Evolutionary conservation across 495 filamentous ascomycete genomes (phyloP).

Genomic region (Letharia lupina): DNA sequence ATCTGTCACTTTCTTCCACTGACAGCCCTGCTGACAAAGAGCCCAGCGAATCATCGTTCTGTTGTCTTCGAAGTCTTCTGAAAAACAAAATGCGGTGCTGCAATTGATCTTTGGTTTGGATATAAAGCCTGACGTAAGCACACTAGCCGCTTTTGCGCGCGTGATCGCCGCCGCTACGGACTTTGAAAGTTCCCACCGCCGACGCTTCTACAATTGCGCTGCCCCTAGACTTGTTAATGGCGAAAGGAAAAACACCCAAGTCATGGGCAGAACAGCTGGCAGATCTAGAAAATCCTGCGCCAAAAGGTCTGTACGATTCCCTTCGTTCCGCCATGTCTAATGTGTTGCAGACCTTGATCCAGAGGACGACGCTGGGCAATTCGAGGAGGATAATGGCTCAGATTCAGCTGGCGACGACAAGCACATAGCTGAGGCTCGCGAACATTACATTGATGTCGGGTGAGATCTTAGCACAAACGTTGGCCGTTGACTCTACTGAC

Average conservation of each 20-base stretch:
- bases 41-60: too few relatives aligned
- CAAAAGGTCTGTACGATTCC: constrained; percentile 42
- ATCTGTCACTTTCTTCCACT: too few relatives aligned
- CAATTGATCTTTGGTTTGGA: too few relatives aligned
- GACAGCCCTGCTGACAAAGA: too few relatives aligned
- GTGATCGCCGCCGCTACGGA: neutral
- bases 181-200: neutral
- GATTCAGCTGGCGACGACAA: constrained; percentile 26
- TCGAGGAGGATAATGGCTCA: constrained; percentile 47
- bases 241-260: constrained; percentile 29
- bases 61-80: too few relatives aligned
- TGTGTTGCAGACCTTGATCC: constrained; percentile 69
- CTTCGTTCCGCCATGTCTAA: neutral
- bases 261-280: constrained; percentile 58
- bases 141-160: neutral
- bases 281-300: constrained; percentile 53
- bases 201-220: neutral
- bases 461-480: constrained; percentile 31
- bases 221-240: constrained; percentile 22
- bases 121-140: too few relatives aligned
- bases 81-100: neutral
- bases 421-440: constrained; percentile 50
- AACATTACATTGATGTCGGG: constrained; percentile 81
- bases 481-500: neutral
- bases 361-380: constrained; percentile 56